Evolutionary conservation across 345 rosid genomes (phyloP).

Genomic region (Rhizophora apiculata): DNA sequence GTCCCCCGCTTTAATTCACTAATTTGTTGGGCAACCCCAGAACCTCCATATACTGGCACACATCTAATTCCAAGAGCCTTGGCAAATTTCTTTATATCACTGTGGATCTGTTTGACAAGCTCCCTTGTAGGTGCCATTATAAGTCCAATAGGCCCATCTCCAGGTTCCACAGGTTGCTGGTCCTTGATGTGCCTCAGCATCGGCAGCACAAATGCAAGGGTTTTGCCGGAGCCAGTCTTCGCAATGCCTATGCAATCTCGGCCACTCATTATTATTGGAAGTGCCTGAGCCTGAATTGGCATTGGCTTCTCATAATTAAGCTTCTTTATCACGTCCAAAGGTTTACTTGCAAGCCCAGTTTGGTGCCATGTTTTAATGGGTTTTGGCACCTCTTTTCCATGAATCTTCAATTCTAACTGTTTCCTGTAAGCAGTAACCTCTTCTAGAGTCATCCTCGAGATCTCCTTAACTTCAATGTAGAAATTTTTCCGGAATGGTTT

Average conservation of each 20-base stretch:
- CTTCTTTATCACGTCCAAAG: slow-evolving; percentile 85
- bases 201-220: slow-evolving; percentile 94
- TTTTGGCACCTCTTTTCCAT: slow-evolving; percentile 91
- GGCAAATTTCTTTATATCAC: slow-evolving; percentile 80
- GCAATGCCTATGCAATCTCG: slow-evolving; percentile 98
- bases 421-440: slow-evolving; percentile 81
- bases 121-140: slow-evolving; percentile 99
- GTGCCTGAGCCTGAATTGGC: slow-evolving; percentile 97
- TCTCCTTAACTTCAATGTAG: slow-evolving; percentile 88
- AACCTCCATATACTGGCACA: slow-evolving; percentile 94
- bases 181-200: slow-evolving; percentile 98
- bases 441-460: slow-evolving; percentile 70
- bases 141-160: slow-evolving; percentile 93
- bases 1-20: slow-evolving; percentile 92
- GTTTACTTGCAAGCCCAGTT: slow-evolving; percentile 80
- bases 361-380: slow-evolving; percentile 94
- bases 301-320: slow-evolving; percentile 85
- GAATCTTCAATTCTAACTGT: slow-evolving; percentile 82
- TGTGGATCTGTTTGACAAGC: slow-evolving; percentile 97
- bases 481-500: slow-evolving; percentile 75
- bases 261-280: slow-evolving; percentile 92
- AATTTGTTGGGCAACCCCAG: slow-evolving; percentile 98
- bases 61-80: slow-evolving; percentile 72
- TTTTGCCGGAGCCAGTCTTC: slow-evolving; percentile 96
- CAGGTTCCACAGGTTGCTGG: slow-evolving; percentile 92